Conservation (phyloP, 768 basidiomycete species). For the Austroboletus festivus region DNA sequence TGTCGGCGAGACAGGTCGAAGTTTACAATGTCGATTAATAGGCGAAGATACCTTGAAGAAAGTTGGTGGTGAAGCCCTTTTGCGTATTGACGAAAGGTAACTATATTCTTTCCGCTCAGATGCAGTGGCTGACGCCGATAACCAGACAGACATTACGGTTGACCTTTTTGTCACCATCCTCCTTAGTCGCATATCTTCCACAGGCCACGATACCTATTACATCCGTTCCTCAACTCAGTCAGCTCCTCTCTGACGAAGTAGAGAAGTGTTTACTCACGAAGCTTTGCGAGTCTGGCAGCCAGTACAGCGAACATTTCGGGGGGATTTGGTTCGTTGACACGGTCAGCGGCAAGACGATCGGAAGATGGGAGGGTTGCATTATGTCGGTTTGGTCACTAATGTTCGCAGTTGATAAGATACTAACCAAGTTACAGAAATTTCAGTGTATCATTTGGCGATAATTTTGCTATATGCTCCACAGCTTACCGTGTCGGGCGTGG, state of each 20-base stretch:
- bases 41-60: conserved; percentile 38
- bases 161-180: conserved; percentile 73
- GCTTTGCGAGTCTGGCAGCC: conserved; percentile 65
- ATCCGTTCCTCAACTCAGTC: conserved; percentile 71
- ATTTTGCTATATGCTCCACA: conserved; percentile 53
- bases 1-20: conserved; percentile 64
- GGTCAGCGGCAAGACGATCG: conserved; percentile 59
- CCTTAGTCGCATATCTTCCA: conserved; percentile 71
- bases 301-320: conserved; percentile 45
- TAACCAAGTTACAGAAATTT: conserved; percentile 52
- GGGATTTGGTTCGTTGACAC: conserved; percentile 79
- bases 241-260: conserved; percentile 75
- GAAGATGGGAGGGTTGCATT: conserved; percentile 77
- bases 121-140: not conserved
- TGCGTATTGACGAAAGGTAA: conserved; percentile 69
- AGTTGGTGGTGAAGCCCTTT: conserved; percentile 68
- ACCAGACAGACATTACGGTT: conserved; percentile 72
- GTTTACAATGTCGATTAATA: conserved; percentile 48
- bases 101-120: conserved; percentile 2
- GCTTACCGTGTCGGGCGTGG: conserved; percentile 50
- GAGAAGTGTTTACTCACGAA: conserved; percentile 64
- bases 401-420: conserved; percentile 1
- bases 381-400: conserved; percentile 47
- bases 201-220: conserved; percentile 74
- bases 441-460: conserved; percentile 49